Conservation (phyloP, 305 asterid species). For the Fraxinus latifolia region DNA sequence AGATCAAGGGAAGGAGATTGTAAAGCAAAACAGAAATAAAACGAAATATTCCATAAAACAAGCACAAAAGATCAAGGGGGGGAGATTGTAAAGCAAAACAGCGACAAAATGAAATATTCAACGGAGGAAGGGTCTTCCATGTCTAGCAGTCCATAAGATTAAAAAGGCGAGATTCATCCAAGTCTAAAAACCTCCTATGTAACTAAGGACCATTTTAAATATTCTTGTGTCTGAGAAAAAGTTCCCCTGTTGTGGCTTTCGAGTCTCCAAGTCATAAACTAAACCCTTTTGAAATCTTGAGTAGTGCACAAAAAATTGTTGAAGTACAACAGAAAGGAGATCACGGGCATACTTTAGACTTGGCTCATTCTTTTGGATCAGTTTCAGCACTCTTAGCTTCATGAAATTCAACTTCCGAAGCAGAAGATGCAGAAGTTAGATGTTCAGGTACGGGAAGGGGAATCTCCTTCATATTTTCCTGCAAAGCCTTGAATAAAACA, state of each 20-base stretch:
- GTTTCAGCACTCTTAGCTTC: slow-evolving; percentile 22
- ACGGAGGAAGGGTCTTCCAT: background rate
- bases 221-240: background rate
- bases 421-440: slow-evolving; percentile 10
- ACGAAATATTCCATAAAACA: background rate
- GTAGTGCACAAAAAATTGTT: background rate
- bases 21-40: background rate
- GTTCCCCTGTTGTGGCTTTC: background rate
- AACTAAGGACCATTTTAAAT: background rate
- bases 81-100: background rate
- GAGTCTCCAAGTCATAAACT: background rate
- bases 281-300: background rate
- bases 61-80: background rate
- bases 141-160: background rate
- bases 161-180: background rate
- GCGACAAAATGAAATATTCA: background rate
- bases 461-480: slow-evolving; percentile 63
- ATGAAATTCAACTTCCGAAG: slow-evolving; percentile 17
- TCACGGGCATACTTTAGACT: background rate
- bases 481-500: slow-evolving; percentile 61
- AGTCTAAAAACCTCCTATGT: background rate
- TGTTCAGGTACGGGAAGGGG: slow-evolving; percentile 40
- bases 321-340: background rate
- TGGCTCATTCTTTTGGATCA: slow-evolving; percentile 22
- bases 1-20: background rate